Percentiles rank a stretch among this genome's conserved stretches.
Evolutionary conservation across 2,329 filamentous ascomycete species (phyloP).

Genomic region (Hypoxylon sp.): DNA sequence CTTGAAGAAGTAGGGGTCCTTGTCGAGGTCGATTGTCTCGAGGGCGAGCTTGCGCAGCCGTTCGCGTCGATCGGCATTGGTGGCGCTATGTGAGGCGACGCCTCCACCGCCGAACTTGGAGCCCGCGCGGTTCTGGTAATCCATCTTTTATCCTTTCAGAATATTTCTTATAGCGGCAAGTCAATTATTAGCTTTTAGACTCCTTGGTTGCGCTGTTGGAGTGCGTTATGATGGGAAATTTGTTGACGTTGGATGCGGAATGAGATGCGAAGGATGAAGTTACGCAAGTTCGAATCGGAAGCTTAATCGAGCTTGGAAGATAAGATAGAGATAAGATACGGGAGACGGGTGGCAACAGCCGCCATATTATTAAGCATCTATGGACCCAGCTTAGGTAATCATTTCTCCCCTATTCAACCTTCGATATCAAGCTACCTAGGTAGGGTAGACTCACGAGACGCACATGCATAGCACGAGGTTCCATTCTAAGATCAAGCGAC

Average conservation of each 20-base stretch:
- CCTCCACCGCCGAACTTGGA: conserved; percentile 98
- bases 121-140: conserved; percentile 91
- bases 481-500: conserved; percentile 11
- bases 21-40: conserved; percentile 98
- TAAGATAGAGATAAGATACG: conserved; percentile 33
- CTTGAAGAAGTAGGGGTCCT: conserved; percentile 99
- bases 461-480: conserved; percentile 9
- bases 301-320: conserved; percentile 15
- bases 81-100: conserved; percentile 92
- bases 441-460: background rate
- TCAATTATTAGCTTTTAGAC: background rate
- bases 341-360: conserved; percentile 1
- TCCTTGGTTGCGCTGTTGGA: background rate
- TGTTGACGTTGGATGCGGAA: conserved; percentile 15
- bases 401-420: conserved; percentile 10
- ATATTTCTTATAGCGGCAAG: background rate
- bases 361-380: background rate
- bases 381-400: conserved; percentile 32
- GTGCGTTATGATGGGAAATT: background rate
- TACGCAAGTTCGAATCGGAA: background rate
- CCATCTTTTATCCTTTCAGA: conserved; percentile 62
- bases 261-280: conserved; percentile 13
- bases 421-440: background rate
- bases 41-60: conserved; percentile 97
- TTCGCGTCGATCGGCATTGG: conserved; percentile 96